Evolutionary conservation across 208 protist species (phyloP), one percentile per base, ranked within the genome.

Genomic region (Crithidia sp.): DNA sequence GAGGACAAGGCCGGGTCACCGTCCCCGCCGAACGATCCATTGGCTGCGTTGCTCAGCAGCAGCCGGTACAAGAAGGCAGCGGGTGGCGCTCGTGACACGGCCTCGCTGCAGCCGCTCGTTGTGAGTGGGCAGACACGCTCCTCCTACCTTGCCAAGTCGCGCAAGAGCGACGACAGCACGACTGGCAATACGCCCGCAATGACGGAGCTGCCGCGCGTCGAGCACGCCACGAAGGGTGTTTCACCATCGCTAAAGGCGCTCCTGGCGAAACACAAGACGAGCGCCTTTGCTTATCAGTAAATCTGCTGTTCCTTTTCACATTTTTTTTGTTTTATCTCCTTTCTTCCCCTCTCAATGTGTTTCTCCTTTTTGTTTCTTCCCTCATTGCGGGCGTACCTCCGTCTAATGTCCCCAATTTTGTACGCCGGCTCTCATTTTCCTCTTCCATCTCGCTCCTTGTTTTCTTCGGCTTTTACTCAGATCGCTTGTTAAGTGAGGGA

Each of bases 221-320:
- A 60, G 36, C 52, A 71, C 59, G 28, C 45, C 7, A 37, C 74
- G 36, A 81, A 82, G 53, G 65, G 63, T 0, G 81, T 87, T 0
- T 91, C 86, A n/a, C 84, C 86, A n/a, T 87, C 89, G 4, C 87
- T 90, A 40, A 84, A 86, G 67, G 79, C 89, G 36, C 68, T 94
- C 16, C 63, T 94, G 50, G 84, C 89, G n/a, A 91, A 86, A 58
- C 83, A 88, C 73, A 70, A 75, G 41, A 68, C 63, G n/a, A 66
- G 76, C 8, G 71, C 67, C 2, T 80, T 84, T 65, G 60, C 67
- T 2, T 82, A 70, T 16, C 76, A 78, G 65, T 82, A 71, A 69
- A 10, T 17, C 60, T 63, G 36, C 41, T 69, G n/a, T 3, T 43
- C 58, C 64, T 13, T 63, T 59, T 52, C 3, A 16, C 8, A 65